Base-by-base conservation (phyloP, 2,329 filamentous ascomycete genomes). In the Metarhizium anisopliae region DNA sequence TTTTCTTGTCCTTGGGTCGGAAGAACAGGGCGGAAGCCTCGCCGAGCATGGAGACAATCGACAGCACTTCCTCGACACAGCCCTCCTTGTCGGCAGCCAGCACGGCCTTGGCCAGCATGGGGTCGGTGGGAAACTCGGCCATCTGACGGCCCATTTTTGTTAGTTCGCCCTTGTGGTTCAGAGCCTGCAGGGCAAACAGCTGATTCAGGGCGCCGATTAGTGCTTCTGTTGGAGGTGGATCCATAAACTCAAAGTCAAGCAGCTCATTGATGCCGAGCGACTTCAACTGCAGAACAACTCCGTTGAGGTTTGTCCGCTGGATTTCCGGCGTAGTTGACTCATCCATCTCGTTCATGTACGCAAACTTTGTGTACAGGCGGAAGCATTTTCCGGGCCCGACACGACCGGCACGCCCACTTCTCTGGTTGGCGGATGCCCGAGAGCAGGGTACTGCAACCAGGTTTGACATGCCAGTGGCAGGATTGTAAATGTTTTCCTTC, bases 221-320 rank as follows among this genome's bases (percentile, higher is more conserved):
- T 1, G 91, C 89, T 66, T 96, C 90, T 0, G 90, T 89, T 0
- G 92, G 87, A 0, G 94, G 94, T 0, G 92, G 87, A 63, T 97
- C 93, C 84, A 97, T 91, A 64, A 96, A 97, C 67, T 96, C 92
- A 66, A 99, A 99, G 58, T 93, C 86, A 6, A 99, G 81, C 0
- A 99, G 77, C 64, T 97, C 88, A 67, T 95, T 90, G 68, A 99
- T 95, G 10, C 92, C 92, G 0, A 97, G 78, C 0, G 89, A 90
- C 67, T 96, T 96, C 8, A 99, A 77, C 59, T 92, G 83, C 29
- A 99, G 74, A 1, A 96, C 89, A 0, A 95, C 86, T 20, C 85
- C 81, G 63, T 88, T 93, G 11, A 99, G 78, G 60, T 96, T 95
- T 0, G 89, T 93, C 18, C 94, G 82, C 67, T 95, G 89, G 47